Evolutionary conservation across 2,329 filamentous ascomycete species (phyloP).

Genomic region (Parascedosporium putredinis): DNA sequence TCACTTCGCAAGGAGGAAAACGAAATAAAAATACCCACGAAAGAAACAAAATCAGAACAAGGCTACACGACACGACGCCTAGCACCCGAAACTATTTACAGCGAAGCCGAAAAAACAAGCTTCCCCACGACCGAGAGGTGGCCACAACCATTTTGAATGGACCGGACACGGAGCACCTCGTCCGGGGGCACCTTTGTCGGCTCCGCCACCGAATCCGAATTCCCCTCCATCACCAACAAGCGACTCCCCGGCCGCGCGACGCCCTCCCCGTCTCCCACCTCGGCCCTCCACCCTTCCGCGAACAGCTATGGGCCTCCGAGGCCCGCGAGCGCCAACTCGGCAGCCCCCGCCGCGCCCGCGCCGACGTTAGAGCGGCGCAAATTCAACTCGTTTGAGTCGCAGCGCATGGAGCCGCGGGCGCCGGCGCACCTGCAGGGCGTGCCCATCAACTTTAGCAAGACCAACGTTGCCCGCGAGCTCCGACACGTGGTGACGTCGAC

Average conservation of each 20-base stretch:
- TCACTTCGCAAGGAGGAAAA: too few relatives aligned
- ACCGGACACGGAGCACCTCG: not conserved
- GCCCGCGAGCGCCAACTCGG: not conserved
- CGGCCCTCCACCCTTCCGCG: not conserved
- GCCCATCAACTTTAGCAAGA: too few relatives aligned
- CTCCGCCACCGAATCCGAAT: not conserved
- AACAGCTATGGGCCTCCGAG: not conserved
- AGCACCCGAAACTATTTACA: too few relatives aligned
- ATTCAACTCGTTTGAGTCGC: not conserved
- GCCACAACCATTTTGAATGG: not conserved
- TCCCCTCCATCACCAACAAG: not conserved
- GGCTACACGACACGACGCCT: too few relatives aligned
- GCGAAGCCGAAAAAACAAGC: too few relatives aligned
- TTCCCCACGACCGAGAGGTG: too few relatives aligned
- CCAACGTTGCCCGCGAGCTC: not conserved
- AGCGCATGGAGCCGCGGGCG: not conserved
- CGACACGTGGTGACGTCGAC: not conserved
- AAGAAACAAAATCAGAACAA: too few relatives aligned
- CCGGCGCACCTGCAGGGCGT: not conserved
- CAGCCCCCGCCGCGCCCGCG: not conserved
- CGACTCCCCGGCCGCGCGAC: not conserved
- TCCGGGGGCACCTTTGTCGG: not conserved
- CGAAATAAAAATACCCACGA: too few relatives aligned
- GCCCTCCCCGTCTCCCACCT: not conserved
- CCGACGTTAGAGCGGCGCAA: not conserved